Evolutionary conservation across 2,329 filamentous ascomycete genomes (phyloP).

Genomic region (Tricladium varicosporioides): DNA sequence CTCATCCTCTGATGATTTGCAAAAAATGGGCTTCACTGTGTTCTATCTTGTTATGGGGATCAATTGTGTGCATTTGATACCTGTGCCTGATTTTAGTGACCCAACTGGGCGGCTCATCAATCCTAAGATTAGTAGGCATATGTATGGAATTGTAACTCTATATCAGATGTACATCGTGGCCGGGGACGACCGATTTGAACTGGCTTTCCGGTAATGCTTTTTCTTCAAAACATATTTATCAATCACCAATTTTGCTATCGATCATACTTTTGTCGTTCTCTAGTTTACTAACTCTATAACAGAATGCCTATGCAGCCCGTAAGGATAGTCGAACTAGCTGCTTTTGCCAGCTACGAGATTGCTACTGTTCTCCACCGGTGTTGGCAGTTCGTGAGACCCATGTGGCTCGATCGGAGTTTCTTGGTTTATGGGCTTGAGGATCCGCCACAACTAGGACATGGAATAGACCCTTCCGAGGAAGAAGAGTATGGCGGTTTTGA

Average conservation of each 20-base stretch:
- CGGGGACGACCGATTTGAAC: conserved; percentile 63
- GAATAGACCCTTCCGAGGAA: conserved; percentile 44
- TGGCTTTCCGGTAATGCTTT: conserved; percentile 48
- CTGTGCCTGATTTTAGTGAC: conserved; percentile 56
- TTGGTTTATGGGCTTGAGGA: conserved; percentile 57
- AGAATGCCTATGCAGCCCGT: conserved; percentile 54
- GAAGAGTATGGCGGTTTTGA: conserved; percentile 63
- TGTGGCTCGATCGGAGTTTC: conserved; percentile 64
- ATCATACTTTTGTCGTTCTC: background rate
- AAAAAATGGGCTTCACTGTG: conserved; percentile 61
- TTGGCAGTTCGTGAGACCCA: conserved; percentile 61
- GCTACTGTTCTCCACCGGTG: conserved; percentile 59
- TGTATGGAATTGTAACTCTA: conserved; percentile 63
- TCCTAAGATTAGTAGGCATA: conserved; percentile 45
- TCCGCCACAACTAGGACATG: conserved; percentile 45
- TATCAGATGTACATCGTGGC: conserved; percentile 57
- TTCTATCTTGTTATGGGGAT: conserved; percentile 69
- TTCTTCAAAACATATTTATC: background rate
- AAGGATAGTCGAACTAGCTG: conserved; percentile 59
- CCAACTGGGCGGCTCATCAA: conserved; percentile 41
- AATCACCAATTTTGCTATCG: background rate
- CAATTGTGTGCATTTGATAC: conserved; percentile 67
- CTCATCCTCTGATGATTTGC: conserved; percentile 60
- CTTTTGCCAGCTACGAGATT: conserved; percentile 62
- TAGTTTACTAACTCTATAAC: background rate